Evolutionary conservation across 179 eudicot species (phyloP), one percentile per base, ranked within the genome.

Genomic region (Vitellaria paradoxa): DNA sequence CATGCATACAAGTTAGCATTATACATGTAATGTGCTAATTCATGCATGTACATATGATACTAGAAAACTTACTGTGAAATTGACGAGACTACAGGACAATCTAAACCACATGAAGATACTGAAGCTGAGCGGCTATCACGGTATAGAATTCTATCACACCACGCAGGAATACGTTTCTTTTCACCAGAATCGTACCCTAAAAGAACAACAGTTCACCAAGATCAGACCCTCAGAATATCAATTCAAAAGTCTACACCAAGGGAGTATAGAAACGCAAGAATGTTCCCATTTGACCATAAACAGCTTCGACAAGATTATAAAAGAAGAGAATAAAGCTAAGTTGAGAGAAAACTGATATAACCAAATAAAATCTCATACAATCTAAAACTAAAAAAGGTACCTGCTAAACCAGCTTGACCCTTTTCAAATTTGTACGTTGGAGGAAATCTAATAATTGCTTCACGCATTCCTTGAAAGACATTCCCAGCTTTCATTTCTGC

Each of bases 381-480:
- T 26, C 8, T 12, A 50, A 50, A 30, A 50, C 55, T 2, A 50
- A 7, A 50, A 70, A 68, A 60, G 17, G 57, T 84, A 94, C 98
- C 99, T 81, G 98, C 96, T 85, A 96, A 85, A 78, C 99, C 99
- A 81, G 91, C 88, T 79, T 87, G 93, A 77, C 94, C 88, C 81
- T 68, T 94, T 69, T 96, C 99, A 83, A 96, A 96, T 77, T 96
- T 96, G 85, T 93, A 96, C 3, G 99, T 96, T 15, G 99, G 98
- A 77, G 98, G 97, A 83, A 96, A 96, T 76, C 82, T 83, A 72
- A 96, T 81, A 68, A 88, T 60, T 72, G 93, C 98, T 88, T 96
- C 99, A 75, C 96, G 97, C 99, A 96, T 91, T 83, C 99, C 99
- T 78, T 92, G 99, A 80, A 96, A 96, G 76, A 91, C 99, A 81